These are phyloP conservation scores for Ogataea hybrid DNA, from an alignment of 1,139 yeast genomes.

Conservation along the genomic window DNA sequence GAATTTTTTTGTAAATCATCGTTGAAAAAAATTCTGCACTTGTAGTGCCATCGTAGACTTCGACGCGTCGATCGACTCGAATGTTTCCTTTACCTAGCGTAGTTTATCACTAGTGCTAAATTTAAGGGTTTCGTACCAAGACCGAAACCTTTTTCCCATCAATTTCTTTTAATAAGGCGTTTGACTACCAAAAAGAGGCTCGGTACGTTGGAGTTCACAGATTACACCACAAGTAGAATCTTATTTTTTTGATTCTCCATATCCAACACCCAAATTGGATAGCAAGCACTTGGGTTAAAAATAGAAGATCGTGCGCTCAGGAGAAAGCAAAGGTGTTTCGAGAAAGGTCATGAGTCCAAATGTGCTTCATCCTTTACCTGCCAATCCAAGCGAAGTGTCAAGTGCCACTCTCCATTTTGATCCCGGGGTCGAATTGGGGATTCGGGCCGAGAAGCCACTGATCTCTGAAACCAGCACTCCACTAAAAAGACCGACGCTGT, in stretches of 20 bases:
- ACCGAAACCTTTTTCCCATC: not conserved
- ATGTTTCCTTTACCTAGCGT: not conserved
- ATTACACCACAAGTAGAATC: too few species aligned
- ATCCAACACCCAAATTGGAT: too few species aligned
- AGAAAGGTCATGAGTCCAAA: constrained; percentile 1
- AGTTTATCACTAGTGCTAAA: not conserved
- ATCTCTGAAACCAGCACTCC: constrained; percentile 9
- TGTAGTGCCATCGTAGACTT: constrained; percentile 2
- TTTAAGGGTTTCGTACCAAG: not conserved
- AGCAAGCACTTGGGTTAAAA: too few species aligned
- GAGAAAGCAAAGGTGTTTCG: too few species aligned
- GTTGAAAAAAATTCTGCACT: constrained; percentile 10
- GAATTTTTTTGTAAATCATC: constrained; percentile 44
- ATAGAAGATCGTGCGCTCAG: too few species aligned
- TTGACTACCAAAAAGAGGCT: not conserved
- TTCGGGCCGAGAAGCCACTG: constrained; percentile 6
- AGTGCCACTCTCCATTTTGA: constrained; percentile 10
- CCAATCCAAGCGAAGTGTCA: constrained; percentile 7
- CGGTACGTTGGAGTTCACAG: too few species aligned
- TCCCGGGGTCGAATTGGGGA: not conserved
- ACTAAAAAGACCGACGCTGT: constrained; percentile 1
- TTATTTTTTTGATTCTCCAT: too few species aligned
- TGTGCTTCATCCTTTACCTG: not conserved
- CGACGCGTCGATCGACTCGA: constrained; percentile 7
- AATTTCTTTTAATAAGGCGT: not conserved